A percentile compares a stretch with the other conserved stretches of the same genome.
Conservation (phyloP, 2,329 filamentous ascomycete species). For the Ascomycota sp. region DNA sequence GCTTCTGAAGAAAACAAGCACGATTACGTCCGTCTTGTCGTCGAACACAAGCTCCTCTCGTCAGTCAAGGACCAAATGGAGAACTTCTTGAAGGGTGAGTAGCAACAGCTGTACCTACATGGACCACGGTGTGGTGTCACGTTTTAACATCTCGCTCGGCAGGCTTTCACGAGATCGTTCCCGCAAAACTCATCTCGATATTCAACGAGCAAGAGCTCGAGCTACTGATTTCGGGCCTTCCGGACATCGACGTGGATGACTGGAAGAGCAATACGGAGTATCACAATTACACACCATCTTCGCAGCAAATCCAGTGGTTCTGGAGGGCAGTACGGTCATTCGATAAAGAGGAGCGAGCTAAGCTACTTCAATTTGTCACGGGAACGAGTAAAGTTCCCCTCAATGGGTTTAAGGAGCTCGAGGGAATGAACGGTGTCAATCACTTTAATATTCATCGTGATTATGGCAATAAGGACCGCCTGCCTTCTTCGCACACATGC, state of each 20-base stretch:
- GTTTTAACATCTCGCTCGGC: slow-evolving; percentile 1
- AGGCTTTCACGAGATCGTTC: slow-evolving; percentile 97
- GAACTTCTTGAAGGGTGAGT: slow-evolving; percentile 61
- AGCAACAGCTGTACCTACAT: neutral
- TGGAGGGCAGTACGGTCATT: slow-evolving; percentile 94
- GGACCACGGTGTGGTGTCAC: neutral
- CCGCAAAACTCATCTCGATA: slow-evolving; percentile 78
- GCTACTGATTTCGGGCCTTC: slow-evolving; percentile 82
- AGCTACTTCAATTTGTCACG: slow-evolving; percentile 91
- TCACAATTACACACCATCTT: slow-evolving; percentile 86
- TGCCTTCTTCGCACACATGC: slow-evolving; percentile 93
- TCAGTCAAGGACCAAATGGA: slow-evolving; percentile 91
- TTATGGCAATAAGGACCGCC: slow-evolving; percentile 83
- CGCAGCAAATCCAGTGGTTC: slow-evolving; percentile 97
- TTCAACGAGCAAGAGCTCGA: slow-evolving; percentile 98
- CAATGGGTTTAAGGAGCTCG: slow-evolving; percentile 95
- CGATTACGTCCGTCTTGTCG: slow-evolving; percentile 82
- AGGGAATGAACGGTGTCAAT: slow-evolving; percentile 96
- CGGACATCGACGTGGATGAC: slow-evolving; percentile 92
- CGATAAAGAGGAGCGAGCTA: slow-evolving; percentile 95
- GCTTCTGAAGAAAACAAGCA: slow-evolving; percentile 98
- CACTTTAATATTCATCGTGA: slow-evolving; percentile 98
- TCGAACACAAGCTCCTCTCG: slow-evolving; percentile 76
- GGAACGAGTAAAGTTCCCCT: slow-evolving; percentile 95
- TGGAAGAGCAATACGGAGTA: slow-evolving; percentile 99